phyloP scores from a whole-genome alignment of 2,329 filamentous ascomycete species.

The Ascochyta koolunga region DNA sequence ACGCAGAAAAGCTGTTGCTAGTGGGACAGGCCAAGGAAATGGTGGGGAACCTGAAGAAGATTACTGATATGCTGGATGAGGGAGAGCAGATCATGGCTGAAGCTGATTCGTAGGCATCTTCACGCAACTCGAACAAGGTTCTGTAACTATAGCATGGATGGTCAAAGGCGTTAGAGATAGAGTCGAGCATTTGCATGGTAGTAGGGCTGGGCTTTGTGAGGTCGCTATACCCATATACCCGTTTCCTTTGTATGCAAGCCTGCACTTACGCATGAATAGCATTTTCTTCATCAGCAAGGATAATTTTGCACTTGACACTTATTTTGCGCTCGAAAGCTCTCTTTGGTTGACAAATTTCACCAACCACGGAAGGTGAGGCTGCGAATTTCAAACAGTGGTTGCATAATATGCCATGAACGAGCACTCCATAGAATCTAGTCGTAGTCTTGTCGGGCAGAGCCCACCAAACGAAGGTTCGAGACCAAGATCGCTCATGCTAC shows the following conservation, averaged over 20 bases:
- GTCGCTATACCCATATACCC: conserved; percentile 17
- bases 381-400: too few relatives aligned
- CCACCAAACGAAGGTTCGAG: too few relatives aligned
- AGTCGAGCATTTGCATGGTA: not conserved
- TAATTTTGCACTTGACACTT: not conserved
- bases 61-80: conserved; percentile 89
- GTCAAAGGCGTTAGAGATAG: not conserved
- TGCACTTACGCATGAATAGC: too few relatives aligned
- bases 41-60: conserved; percentile 81
- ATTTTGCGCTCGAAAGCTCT: not conserved
- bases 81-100: conserved; percentile 88
- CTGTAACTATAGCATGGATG: not conserved
- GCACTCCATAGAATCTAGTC: too few relatives aligned
- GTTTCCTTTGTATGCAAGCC: conserved; percentile 9
- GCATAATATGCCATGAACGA: too few relatives aligned
- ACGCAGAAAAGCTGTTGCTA: conserved; percentile 93
- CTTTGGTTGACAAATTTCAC: too few relatives aligned
- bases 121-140: not conserved
- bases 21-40: conserved; percentile 86
- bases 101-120: conserved; percentile 27
- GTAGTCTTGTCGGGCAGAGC: too few relatives aligned
- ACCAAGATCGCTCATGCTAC: too few relatives aligned
- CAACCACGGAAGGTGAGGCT: too few relatives aligned
- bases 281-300: not conserved
- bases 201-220: conserved; percentile 9